These are phyloP conservation scores for Leucaena leucocephala DNA, from an alignment of 306 rosid genomes.

Conservation along the genomic window DNA sequence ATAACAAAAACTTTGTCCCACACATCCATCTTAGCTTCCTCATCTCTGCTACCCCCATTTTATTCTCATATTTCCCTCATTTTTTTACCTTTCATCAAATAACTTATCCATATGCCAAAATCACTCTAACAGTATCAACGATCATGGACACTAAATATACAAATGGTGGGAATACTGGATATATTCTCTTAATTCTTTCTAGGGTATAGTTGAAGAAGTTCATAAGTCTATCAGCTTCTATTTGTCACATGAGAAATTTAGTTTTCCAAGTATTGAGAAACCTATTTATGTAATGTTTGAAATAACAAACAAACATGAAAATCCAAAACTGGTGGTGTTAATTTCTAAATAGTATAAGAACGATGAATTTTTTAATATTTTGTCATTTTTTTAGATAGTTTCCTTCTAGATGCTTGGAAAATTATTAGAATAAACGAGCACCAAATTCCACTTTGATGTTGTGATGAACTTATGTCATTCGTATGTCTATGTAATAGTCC, in stretches of 20 bases:
- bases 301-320: background rate
- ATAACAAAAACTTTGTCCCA: too few relatives aligned
- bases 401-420: background rate
- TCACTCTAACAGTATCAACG: background rate
- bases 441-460: background rate
- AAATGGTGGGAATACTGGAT: too few relatives aligned
- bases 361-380: background rate
- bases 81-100: too few relatives aligned
- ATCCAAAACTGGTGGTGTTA: background rate
- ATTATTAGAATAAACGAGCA: background rate
- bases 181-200: constrained; percentile 1
- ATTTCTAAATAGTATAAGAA: background rate
- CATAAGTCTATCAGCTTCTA: background rate
- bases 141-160: background rate
- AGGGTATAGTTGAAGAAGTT: constrained; percentile 1
- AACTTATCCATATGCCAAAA: too few relatives aligned
- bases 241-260: background rate
- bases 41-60: too few relatives aligned
- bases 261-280: background rate
- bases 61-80: too few relatives aligned
- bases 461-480: constrained; percentile 8
- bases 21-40: too few relatives aligned
- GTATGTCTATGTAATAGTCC: constrained; percentile 8
- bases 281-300: background rate
- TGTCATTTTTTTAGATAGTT: background rate